Base-by-base conservation (phyloP, 2,329 filamentous ascomycete genomes). In the Macroventuria anomochaeta region DNA sequence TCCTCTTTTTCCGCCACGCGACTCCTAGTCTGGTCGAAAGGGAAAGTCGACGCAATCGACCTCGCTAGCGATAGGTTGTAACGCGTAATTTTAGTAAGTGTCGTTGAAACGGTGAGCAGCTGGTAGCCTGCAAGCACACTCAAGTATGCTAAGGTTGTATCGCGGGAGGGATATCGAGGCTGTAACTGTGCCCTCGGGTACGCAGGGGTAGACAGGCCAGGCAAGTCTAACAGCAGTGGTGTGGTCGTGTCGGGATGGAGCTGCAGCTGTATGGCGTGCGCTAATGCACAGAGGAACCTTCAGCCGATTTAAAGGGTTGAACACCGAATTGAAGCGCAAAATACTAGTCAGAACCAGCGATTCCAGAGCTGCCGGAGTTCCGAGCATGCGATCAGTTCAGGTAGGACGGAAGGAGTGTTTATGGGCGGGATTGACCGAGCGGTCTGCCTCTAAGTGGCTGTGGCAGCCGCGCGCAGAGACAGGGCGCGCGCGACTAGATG, bases 121-220 rank as follows among this genome's bases (percentile, higher is more conserved):
- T 69, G 60, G 51, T 58, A 55, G 51, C 63, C 63, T 57, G 62
- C 64, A 65, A 67, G 63, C 68, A 72, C 69, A 59, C 64, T 66
- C 67, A 63, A 63, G 46, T 59, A 55, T 53, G 59, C 55, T 56
- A 50, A 46, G 48, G 52, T 57, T 43, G 58, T 60, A 59, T 64
- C 7, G 59, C 56, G 48, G 52, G 50, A 64, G 47, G 32, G 48
- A 61, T 57, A 57, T 62, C 59, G 61, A 67, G 59, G 62, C 63
- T 67, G 58, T 53, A 63, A 57, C 53, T 58, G 59, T 60, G 59
- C 59, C 52, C 48, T 57, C 57, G 44, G 49, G 25, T 40, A 46
- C 44, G 48, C 61, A 63, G 53, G 62, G 68, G 42, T 63, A 39
- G 37, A 48, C 53, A 55, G 55, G 61, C 58, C 54, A 59, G 63